Evolutionary conservation across 257 asterid genomes (phyloP), one percentile per base, ranked within the genome.

Genomic region (Avicennia marina): DNA sequence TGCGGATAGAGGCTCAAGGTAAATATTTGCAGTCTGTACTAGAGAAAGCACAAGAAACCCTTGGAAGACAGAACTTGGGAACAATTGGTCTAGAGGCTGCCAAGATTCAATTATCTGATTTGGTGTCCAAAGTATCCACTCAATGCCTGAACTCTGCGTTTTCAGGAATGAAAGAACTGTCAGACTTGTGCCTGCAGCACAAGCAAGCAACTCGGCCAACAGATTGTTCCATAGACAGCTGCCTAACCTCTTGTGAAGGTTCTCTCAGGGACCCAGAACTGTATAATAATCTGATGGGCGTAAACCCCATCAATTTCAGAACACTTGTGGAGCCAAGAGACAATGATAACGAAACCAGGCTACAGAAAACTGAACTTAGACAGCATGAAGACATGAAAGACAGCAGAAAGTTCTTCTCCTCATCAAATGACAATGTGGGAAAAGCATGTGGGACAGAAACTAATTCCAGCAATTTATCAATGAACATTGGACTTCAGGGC

Each of bases 21-120:
- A 84, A 81, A 68, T 87, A 87, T 56, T 51, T 87, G 45, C 95
- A 90, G 67, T 72, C 86, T 0, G 97, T 90, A 13, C 81, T 90
- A 2, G 96, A 86, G 72, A 84, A 84, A 70, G 95, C 97, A 38
- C 95, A 90, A 60, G 96, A 90, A 60, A 90, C 90, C 2, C 77
- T 90, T 18, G 96, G 93, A 62, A 80, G 76, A 18, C 96, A 84
- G 55, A 81, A 78, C 74, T 6, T 59, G 53, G 95, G 85, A 60
- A 68, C 91, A 13, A 40, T 78, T 32, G 86, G 80, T 27, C 57
- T 80, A 11, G 96, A 90, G 54, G 86, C 78, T 38, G 90, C 97
- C 19, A 81, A 82, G 68, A 77, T 75, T 71, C 89, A 81, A 56
- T 31, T 89, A 33, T 86, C 95, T 2, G 87, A 86, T 55, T 68